Evolutionary conservation across 495 filamentous ascomycete genomes (phyloP).

Genomic region (Podospora bellae-mahoneyi): DNA sequence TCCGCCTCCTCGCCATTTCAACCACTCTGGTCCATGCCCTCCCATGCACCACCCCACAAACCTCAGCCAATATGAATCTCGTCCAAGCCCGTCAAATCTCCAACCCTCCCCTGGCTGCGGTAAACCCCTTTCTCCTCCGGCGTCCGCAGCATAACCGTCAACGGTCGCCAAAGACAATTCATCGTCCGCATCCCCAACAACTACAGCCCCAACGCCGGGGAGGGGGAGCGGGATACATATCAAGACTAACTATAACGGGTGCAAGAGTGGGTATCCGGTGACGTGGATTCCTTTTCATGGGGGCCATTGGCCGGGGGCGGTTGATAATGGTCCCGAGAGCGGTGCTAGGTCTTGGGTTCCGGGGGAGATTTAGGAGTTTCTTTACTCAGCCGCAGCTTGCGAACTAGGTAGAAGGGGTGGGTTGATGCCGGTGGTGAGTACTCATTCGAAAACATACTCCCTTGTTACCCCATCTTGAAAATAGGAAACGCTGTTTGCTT

Average conservation of each 20-base stretch:
- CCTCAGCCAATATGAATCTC: neutral
- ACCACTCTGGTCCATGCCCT: too few species aligned
- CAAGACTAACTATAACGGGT: slow-evolving; percentile 30
- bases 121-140: slow-evolving; percentile 30
- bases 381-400: slow-evolving; percentile 21
- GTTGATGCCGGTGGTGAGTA: too few species aligned
- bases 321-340: slow-evolving; percentile 16
- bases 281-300: slow-evolving; percentile 25
- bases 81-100: neutral
- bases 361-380: slow-evolving; percentile 22
- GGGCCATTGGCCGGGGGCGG: slow-evolving; percentile 19
- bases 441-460: too few species aligned
- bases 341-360: slow-evolving; percentile 18
- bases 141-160: slow-evolving; percentile 27
- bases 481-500: too few species aligned
- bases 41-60: too few species aligned
- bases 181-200: slow-evolving; percentile 41
- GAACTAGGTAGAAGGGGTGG: neutral
- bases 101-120: slow-evolving; percentile 36
- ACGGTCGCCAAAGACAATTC: slow-evolving; percentile 29
- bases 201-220: slow-evolving; percentile 38
- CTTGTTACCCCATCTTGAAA: too few species aligned
- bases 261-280: slow-evolving; percentile 28
- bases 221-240: slow-evolving; percentile 31
- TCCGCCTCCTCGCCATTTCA: too few species aligned